Evolutionary conservation across 2,329 filamentous ascomycete species (phyloP), one percentile per base, ranked within the genome.

Genomic region (Calonectria naviculata): DNA sequence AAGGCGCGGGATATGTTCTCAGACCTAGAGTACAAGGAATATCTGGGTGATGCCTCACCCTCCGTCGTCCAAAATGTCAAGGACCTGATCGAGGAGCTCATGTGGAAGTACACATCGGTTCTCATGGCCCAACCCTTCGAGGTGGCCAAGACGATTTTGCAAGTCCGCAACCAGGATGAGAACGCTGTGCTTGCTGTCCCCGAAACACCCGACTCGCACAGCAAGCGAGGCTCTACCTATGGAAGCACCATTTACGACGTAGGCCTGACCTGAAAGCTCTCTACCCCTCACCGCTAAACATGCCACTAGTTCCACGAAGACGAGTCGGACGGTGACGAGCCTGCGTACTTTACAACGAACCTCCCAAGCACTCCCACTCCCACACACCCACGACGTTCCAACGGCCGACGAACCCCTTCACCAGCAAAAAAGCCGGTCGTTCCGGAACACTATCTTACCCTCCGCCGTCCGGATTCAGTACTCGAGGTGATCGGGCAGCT

Each of bases 41-140:
- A 97, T 82, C 86, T 97, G 26, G 88, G 92, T 46, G 94, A 97
- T 69, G 87, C 90, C 26, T 94, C 93, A 31, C 94, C 93, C 0
- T 94, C 94, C 1, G 89, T 92, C 31, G 88, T 95, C 13, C 93
- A 94, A 76, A 93, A 93, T 74, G 87, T 93, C 49, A 94, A 93
- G 80, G 92, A 93, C 73, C 85, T 97, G 71, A 80, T 98, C 58
- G 95, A 98, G 81, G 93, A 95, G 81, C 90, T 97, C 74, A 81
- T 97, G 82, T 97, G 95, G 92, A 96, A 97, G 81, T 99, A 99
- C 85, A 93, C 93, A 17, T 95, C 93, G 69, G 92, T 98, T 28
- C 84, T 98, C 79, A 92, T 98, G 81, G 93, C 95, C 65, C 97
- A 99, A 84, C 97, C 97, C 17, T 98, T 99, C 82, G 97, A 98